phyloP scores from a whole-genome alignment of 1,139 yeast species.

The Candida gigantensis region DNA sequence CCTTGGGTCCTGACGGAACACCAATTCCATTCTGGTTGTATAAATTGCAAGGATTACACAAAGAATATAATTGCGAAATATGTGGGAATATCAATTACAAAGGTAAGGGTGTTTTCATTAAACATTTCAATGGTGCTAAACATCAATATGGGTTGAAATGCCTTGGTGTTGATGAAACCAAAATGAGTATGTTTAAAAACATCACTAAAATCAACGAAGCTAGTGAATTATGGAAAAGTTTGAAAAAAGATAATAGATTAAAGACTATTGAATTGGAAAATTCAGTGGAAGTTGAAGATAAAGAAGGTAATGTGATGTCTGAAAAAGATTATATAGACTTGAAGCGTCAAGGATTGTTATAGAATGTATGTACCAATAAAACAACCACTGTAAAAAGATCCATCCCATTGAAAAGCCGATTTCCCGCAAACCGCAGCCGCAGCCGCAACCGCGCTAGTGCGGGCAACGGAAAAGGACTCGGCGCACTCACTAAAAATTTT shows the following conservation, averaged over 20 bases:
- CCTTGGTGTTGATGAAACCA: conserved; percentile 61
- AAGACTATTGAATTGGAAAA: conserved; percentile 51
- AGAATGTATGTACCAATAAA: conserved; percentile 2
- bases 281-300: conserved; percentile 83
- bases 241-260: conserved; percentile 41
- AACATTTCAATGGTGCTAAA: conserved; percentile 69
- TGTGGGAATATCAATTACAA: conserved; percentile 77
- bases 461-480: too few species aligned
- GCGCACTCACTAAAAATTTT: too few species aligned
- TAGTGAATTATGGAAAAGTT: conserved; percentile 50
- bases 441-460: too few species aligned
- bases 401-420: too few species aligned
- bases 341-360: conserved; percentile 76
- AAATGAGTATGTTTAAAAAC: conserved; percentile 55
- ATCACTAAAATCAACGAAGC: conserved; percentile 74
- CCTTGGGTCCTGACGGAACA: conserved; percentile 83
- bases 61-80: conserved; percentile 75
- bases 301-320: conserved; percentile 89
- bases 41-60: conserved; percentile 83
- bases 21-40: conserved; percentile 95
- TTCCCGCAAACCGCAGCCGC: too few species aligned
- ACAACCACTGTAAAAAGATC: not conserved
- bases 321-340: conserved; percentile 79
- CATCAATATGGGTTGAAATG: conserved; percentile 76
- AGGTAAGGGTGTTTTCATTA: conserved; percentile 71